A percentile compares a stretch with the other conserved stretches of the same genome.
phyloP scores from a whole-genome alignment of 192 early-diverging fungal species.

The Dissophora ornata region DNA sequence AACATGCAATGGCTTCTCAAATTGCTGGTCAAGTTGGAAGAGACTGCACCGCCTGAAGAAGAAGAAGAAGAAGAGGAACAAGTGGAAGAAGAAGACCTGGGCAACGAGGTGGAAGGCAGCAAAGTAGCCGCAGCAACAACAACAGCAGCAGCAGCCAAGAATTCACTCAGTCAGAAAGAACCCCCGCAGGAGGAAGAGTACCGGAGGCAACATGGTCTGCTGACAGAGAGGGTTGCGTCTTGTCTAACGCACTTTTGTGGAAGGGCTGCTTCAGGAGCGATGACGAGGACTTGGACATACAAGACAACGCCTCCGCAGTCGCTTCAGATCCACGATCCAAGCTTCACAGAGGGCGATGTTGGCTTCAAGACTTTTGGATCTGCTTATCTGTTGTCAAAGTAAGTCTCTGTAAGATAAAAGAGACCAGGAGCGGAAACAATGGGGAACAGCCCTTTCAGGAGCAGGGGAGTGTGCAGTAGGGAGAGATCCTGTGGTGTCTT shows the following conservation, averaged over 20 bases:
- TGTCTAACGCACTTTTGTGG: constrained; percentile 50
- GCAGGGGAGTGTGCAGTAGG: no score
- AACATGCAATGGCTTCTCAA: constrained; percentile 48
- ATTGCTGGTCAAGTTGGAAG: constrained; percentile 30
- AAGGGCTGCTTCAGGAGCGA: constrained; percentile 46
- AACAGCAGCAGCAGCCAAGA: no score
- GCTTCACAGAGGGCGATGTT: constrained; percentile 61
- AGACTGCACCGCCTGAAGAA: constrained; percentile 39
- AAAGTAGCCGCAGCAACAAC: background rate
- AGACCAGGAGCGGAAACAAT: no score
- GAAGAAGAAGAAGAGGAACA: background rate
- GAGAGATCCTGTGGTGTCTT: no score
- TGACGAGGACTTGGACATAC: constrained; percentile 51
- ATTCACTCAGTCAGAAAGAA: constrained; percentile 9
- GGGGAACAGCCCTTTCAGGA: no score
- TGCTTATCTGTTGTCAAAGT: constrained; percentile 64
- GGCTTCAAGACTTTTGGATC: constrained; percentile 70
- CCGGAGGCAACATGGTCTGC: constrained; percentile 18
- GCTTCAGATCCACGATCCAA: constrained; percentile 61
- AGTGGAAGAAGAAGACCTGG: constrained; percentile 1
- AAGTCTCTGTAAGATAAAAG: constrained; percentile 8
- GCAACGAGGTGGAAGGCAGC: no score
- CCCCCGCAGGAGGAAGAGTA: constrained; percentile 26
- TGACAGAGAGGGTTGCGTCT: constrained; percentile 42
- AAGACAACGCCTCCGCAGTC: constrained; percentile 31